Conservation (phyloP, 495 filamentous ascomycete species). For the Eremomyces bilateralis region DNA sequence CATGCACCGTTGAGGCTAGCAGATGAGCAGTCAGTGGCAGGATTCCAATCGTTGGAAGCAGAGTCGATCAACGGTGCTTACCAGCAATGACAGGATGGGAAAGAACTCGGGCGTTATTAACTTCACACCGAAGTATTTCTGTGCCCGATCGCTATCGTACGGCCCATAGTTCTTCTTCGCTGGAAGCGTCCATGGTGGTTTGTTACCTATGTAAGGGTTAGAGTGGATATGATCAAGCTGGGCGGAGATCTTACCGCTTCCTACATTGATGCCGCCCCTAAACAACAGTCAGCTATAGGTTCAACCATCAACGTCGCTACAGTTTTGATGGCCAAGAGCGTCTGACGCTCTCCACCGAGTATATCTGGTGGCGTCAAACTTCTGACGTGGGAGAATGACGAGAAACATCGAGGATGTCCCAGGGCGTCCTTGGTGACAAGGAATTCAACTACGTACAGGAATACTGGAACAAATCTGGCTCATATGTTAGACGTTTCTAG, state of each 20-base stretch:
- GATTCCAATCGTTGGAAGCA: neutral
- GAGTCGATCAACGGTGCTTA: conserved; percentile 6
- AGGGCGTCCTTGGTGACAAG: no score
- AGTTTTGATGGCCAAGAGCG: no score
- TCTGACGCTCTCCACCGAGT: no score
- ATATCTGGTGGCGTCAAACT: no score
- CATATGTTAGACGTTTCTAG: neutral
- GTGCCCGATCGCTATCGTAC: conserved; percentile 33
- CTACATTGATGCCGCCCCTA: conserved; percentile 40
- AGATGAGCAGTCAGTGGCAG: no score
- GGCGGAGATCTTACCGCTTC: conserved; percentile 26
- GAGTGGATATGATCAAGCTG: conserved; percentile 1
- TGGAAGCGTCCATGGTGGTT: conserved; percentile 47
- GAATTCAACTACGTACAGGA: conserved; percentile 29
- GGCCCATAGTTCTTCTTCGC: conserved; percentile 37
- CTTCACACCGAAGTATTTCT: conserved; percentile 28
- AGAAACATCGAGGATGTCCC: no score
- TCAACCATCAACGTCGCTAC: no score
- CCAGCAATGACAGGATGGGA: conserved; percentile 28
- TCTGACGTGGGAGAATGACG: no score
- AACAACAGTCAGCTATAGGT: no score
- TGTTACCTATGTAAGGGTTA: conserved; percentile 30
- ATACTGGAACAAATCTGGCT: conserved; percentile 41
- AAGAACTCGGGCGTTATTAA: conserved; percentile 28
- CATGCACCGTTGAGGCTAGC: conserved; percentile 39